phyloP scores from a whole-genome alignment of 768 basidiomycete genomes.

The Tulasnella calospora region DNA sequence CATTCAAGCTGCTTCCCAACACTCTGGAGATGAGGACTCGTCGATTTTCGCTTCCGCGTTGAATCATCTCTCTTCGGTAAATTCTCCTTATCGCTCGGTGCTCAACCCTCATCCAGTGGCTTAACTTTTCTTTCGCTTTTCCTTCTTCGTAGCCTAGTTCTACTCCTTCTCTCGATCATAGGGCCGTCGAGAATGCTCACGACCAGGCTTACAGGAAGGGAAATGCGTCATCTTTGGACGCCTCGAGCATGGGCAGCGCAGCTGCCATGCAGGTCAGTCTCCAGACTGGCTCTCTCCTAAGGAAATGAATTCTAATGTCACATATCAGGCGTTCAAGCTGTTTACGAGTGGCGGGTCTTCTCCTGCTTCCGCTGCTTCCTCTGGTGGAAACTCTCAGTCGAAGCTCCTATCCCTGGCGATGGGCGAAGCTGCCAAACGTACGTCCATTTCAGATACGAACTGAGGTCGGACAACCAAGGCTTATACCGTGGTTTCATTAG shows the following conservation, averaged over 20 bases:
- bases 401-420: conserved; percentile 25
- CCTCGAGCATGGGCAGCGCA: conserved; percentile 64
- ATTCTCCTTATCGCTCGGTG: background rate
- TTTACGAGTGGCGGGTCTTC: background rate
- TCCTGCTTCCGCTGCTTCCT: conserved; percentile 35
- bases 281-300: background rate
- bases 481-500: background rate
- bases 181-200: conserved; percentile 18
- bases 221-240: conserved; percentile 50
- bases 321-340: conserved; percentile 52
- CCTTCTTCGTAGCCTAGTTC: background rate
- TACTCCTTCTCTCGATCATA: conserved; percentile 29
- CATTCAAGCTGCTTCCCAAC: conserved; percentile 18
- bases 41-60: background rate
- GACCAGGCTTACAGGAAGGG: conserved; percentile 36
- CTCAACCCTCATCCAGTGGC: background rate
- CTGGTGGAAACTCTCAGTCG: conserved; percentile 45
- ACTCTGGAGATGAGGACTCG: conserved; percentile 11
- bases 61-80: background rate
- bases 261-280: conserved; percentile 63
- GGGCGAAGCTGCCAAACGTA: conserved; percentile 34
- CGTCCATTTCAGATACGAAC: background rate
- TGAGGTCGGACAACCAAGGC: background rate
- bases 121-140: background rate
- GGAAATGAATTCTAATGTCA: background rate